Percentiles rank a stretch among this genome's conserved stretches.
Conservation (phyloP, 2,329 filamentous ascomycete species). For the Stenocarpella maydis region DNA sequence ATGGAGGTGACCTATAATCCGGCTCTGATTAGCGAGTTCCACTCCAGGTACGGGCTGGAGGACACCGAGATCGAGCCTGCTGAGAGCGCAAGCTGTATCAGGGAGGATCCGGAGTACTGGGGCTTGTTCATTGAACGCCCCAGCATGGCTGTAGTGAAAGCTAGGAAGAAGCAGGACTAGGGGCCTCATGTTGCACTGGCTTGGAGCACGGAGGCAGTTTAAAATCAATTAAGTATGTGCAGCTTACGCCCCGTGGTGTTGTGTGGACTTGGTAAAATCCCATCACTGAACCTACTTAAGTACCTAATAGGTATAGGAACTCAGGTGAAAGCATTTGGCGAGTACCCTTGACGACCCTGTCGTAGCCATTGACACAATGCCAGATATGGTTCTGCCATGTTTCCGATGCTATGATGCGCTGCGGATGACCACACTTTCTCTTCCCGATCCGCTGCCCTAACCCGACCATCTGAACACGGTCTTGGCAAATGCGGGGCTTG, state of each 20-base stretch:
- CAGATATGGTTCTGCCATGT: background rate
- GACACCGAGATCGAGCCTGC: constrained; percentile 24
- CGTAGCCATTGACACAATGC: background rate
- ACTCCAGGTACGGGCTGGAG: constrained; percentile 27
- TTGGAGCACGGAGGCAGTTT: no score
- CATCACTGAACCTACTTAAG: no score
- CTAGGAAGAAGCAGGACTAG: constrained; percentile 24
- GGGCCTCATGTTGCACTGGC: no score
- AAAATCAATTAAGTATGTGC: no score
- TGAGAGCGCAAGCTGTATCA: constrained; percentile 11
- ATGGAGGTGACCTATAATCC: constrained; percentile 34
- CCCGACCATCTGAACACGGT: constrained; percentile 5
- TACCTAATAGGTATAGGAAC: no score
- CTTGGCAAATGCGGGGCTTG: constrained; percentile 19
- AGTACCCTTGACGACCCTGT: no score
- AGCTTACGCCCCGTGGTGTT: no score
- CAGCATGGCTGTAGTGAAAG: constrained; percentile 26
- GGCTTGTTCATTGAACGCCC: constrained; percentile 26
- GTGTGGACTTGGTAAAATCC: no score
- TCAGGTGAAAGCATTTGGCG: no score
- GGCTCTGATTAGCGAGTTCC: constrained; percentile 19
- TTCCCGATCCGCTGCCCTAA: constrained; percentile 8
- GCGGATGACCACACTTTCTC: background rate
- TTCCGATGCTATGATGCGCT: background rate
- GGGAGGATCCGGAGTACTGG: constrained; percentile 27